phyloP scores from a whole-genome alignment of 2,329 filamentous ascomycete genomes.

The Fusarium humuli region DNA sequence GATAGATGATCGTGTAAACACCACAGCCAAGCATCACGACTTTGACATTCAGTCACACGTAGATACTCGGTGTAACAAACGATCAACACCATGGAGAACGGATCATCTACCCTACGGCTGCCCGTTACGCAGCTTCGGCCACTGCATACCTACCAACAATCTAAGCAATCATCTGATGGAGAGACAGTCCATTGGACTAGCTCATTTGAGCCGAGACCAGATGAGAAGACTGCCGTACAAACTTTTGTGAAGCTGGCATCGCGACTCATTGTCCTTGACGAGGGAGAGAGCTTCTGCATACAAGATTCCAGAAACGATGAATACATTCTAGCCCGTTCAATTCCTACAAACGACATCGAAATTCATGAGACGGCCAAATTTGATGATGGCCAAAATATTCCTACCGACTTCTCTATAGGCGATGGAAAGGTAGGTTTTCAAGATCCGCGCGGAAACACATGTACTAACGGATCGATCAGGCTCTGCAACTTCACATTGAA shows the following conservation, averaged over 20 bases:
- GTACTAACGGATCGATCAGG: neutral
- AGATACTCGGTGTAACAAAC: neutral
- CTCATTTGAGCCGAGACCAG: neutral
- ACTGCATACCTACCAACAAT: slow-evolving; percentile 11
- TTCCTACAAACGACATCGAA: fast-evolving
- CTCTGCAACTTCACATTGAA: neutral
- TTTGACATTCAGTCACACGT: neutral
- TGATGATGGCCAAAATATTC: neutral
- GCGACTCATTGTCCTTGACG: neutral
- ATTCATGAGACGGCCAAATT: neutral
- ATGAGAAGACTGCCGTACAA: neutral
- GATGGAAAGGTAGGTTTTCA: slow-evolving; percentile 5
- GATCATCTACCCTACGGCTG: neutral
- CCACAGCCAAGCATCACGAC: neutral
- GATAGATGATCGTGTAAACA: slow-evolving; percentile 1
- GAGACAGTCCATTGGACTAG: slow-evolving; percentile 4
- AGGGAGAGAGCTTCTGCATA: slow-evolving; percentile 12
- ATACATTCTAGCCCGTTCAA: neutral
- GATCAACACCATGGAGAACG: slow-evolving; percentile 11
- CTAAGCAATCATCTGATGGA: neutral
- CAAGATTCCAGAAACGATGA: neutral
- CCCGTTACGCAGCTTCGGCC: slow-evolving; percentile 32
- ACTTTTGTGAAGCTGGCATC: slow-evolving; percentile 14
- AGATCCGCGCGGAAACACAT: no score
- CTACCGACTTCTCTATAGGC: slow-evolving; percentile 22